These are phyloP conservation scores for Platanus orientalis DNA, from an alignment of 164 flowering plant species.

Conservation along the genomic window DNA sequence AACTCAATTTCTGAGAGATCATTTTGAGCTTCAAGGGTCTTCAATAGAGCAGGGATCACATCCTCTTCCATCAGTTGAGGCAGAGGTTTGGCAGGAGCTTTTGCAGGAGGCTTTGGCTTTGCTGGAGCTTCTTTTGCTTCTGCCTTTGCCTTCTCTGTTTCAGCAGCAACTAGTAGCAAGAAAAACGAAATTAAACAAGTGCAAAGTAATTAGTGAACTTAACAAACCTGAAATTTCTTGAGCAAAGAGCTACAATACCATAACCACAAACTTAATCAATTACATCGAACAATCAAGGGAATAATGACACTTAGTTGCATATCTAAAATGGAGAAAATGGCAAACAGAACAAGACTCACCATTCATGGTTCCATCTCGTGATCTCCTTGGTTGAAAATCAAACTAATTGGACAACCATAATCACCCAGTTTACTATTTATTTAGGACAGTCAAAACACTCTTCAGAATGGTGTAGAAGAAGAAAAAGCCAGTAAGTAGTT, in stretches of 20 bases:
- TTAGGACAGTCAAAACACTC: no score
- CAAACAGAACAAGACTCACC: no score
- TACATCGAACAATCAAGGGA: neutral
- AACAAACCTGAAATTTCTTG: neutral
- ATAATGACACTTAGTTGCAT: neutral
- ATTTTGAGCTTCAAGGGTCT: slow-evolving; percentile 53
- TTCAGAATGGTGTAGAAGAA: no score
- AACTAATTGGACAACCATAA: no score
- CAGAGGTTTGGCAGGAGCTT: slow-evolving; percentile 66
- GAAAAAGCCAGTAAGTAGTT: no score
- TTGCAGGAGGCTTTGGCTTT: slow-evolving; percentile 51
- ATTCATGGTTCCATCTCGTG: no score
- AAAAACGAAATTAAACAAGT: neutral
- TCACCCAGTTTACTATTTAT: no score
- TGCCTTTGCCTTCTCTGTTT: slow-evolving; percentile 15
- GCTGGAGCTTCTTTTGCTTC: slow-evolving; percentile 18
- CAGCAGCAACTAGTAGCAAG: slow-evolving; percentile 13
- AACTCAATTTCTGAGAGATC: slow-evolving; percentile 60
- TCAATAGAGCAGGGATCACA: slow-evolving; percentile 52
- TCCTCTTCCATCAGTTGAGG: slow-evolving; percentile 84
- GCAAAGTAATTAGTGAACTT: neutral
- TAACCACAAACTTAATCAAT: neutral
- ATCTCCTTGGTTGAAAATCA: no score
- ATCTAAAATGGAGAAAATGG: no score
- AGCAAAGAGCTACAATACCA: neutral